These are phyloP conservation scores for Melocanna baccifera DNA, from an alignment of 176 grass and related monocot species.

Conservation along the genomic window DNA sequence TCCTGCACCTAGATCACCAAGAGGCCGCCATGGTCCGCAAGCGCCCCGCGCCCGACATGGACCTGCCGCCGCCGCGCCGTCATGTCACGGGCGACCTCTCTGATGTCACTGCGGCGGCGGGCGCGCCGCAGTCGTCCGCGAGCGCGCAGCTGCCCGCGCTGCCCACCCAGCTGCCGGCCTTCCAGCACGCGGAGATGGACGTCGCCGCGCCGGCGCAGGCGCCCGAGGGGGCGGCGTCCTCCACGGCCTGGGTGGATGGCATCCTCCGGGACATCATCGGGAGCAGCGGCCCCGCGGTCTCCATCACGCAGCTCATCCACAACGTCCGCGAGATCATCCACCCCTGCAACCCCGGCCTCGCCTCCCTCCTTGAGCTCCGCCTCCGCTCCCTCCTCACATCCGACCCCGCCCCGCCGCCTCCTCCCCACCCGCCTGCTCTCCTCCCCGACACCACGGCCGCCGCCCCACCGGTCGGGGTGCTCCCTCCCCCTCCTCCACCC, in stretches of 20 bases:
- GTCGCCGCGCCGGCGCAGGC: neutral
- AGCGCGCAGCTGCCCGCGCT: slow-evolving; percentile 39
- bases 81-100: slow-evolving; percentile 29
- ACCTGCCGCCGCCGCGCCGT: slow-evolving; percentile 43
- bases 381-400: slow-evolving; percentile 59
- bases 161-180: slow-evolving; percentile 32
- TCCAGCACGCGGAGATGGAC: slow-evolving; percentile 17
- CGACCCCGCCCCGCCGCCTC: slow-evolving; percentile 8
- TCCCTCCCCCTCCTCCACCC: slow-evolving; percentile 12
- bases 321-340: slow-evolving; percentile 87
- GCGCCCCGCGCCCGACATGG: slow-evolving; percentile 55
- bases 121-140: neutral
- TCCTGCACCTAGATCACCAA: slow-evolving; percentile 45
- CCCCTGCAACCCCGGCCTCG: slow-evolving; percentile 76
- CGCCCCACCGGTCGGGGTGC: neutral
- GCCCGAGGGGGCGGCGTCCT: slow-evolving; percentile 1
- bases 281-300: slow-evolving; percentile 49
- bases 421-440: neutral
- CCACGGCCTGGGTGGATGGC: slow-evolving; percentile 69
- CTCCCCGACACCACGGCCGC: neutral
- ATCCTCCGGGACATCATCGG: slow-evolving; percentile 75
- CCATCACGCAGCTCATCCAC: slow-evolving; percentile 75
- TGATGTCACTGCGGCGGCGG: slow-evolving; percentile 2
- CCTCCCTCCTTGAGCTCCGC: slow-evolving; percentile 67
- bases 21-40: slow-evolving; percentile 69